Evolutionary conservation across 257 asterid species (phyloP).

Genomic region (Plectranthus barbatus): DNA sequence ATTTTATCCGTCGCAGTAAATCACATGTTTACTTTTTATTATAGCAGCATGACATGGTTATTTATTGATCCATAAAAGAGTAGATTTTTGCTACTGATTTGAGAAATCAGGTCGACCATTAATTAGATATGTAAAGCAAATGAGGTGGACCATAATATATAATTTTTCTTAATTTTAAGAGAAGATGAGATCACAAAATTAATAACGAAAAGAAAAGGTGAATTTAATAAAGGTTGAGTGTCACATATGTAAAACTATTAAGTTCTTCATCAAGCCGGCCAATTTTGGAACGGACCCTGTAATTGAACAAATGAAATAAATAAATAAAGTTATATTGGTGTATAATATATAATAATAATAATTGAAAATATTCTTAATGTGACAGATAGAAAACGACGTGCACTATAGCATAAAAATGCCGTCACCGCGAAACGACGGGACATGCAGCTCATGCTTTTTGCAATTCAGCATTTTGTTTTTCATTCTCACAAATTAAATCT

Average conservation of each 20-base stretch:
- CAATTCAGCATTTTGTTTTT: not conserved
- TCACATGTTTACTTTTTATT: too few relatives aligned
- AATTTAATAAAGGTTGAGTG: not conserved
- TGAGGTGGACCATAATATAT: too few relatives aligned
- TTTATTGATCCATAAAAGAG: too few relatives aligned
- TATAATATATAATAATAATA: not conserved
- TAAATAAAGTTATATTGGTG: not conserved
- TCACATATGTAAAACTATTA: not conserved
- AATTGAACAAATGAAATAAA: not conserved
- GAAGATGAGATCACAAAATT: not conserved
- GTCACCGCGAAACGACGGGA: not conserved
- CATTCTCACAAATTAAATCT: not conserved
- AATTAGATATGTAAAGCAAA: too few relatives aligned
- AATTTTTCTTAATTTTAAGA: too few relatives aligned
- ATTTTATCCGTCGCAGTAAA: too few relatives aligned
- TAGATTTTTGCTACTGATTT: too few relatives aligned
- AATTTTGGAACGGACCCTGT: not conserved
- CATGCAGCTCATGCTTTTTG: not conserved
- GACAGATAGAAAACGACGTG: not conserved
- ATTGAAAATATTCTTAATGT: not conserved
- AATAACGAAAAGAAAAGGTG: not conserved
- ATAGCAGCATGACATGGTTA: too few relatives aligned
- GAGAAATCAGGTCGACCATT: too few relatives aligned
- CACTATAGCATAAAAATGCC: not conserved
- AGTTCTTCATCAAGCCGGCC: not conserved